Evolutionary conservation across 2,329 filamentous ascomycete species (phyloP), one percentile per base, ranked within the genome.

Genomic region (Curvularia eragrostidis): DNA sequence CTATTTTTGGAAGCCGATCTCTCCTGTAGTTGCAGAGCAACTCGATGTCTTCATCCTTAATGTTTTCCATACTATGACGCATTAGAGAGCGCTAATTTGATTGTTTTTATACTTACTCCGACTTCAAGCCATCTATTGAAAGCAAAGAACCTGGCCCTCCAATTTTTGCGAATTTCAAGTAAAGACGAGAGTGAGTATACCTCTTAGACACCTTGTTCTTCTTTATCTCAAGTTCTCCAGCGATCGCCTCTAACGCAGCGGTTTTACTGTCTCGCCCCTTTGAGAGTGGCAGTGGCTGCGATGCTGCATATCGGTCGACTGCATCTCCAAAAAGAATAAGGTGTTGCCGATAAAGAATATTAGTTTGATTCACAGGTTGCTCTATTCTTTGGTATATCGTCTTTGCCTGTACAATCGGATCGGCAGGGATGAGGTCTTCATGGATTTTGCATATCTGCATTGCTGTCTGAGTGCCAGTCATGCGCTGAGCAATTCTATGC

Each of bases 81-180:
- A 24, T 50, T 32, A 50, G 48, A 42, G 23, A 21, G 32, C 42
- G 36, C 21, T 15, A 30, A 30, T 18, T 30, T 42, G 8, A 36
- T 30, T 32, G n/a, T 42, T 19, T 42, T 30, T 50, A 32, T 50
- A 36, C 48, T 50, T 32, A 50, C 48, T 50, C 36, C n/a, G 3
- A 50, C 48, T 50, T 50, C 2, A 15, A 10, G 15, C 48, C n/a
- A 50, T 50, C 21, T 15, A 42, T 42, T 42, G 36, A 50, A 42
- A 3, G 36, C 23, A 50, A 15, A 50, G 48, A 50, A 30, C 36
- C 48, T 15, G 23, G 48, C 23, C 48, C 48, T 50, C 48, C 24
- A 13, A 21, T 19, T 42, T 50, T 36, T 28, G 23, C 23, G 15
- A 42, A n/a, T 21, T 50, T 28, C 12, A 50, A 39, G 36, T 50